Evolutionary conservation across 805 yeast genomes (phyloP), one percentile per base, ranked within the genome.

Genomic region (Candida berthetii): DNA sequence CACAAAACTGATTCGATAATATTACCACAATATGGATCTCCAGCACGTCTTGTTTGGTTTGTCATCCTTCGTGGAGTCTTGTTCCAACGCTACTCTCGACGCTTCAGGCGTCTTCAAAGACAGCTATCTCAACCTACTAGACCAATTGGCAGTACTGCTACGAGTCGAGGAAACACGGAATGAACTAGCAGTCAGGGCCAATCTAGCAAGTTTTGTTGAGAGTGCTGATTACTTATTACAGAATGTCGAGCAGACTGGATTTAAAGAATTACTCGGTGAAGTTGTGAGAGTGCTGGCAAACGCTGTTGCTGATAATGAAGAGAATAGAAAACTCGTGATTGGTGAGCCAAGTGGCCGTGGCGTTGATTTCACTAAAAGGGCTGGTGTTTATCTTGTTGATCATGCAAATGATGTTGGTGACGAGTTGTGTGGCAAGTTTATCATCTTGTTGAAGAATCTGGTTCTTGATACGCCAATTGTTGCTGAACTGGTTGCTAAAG

Each of bases 21-120:
- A n/a, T n/a, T n/a, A n/a, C n/a, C n/a, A n/a, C 29, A 36, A 18
- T 16, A 49, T 55, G 59, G 61, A 54, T 14, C 31, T 57, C 11
- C 55, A 55, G 3, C 54, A 54, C 42, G 45, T 48, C 1, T 39
- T 55, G 2, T 54, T 47, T 37, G 58, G 60, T 1, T 46, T 56
- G 8, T 53, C 48, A 40, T 40, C 51, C 14, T 51, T 55, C 25
- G 47, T 55, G 9, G 38, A 43, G 2, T 46, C 39, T 8, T 47
- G 55, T 37, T 41, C 45, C 15, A 41, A 39, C 5, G 39, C 28
- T 0, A 45, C 38, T 4, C 35, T 43, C 17, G 31, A 40, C 3
- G 36, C 42, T 1, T 43, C 49, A n/a, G 38, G 42, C 11, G 35
- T 51, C n/a, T 53, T 46, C 38, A 35, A 40, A 7, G 59, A 54